These are phyloP conservation scores for Penicillium verrucosum DNA, from an alignment of 2,329 filamentous ascomycete species.

Conservation along the genomic window DNA sequence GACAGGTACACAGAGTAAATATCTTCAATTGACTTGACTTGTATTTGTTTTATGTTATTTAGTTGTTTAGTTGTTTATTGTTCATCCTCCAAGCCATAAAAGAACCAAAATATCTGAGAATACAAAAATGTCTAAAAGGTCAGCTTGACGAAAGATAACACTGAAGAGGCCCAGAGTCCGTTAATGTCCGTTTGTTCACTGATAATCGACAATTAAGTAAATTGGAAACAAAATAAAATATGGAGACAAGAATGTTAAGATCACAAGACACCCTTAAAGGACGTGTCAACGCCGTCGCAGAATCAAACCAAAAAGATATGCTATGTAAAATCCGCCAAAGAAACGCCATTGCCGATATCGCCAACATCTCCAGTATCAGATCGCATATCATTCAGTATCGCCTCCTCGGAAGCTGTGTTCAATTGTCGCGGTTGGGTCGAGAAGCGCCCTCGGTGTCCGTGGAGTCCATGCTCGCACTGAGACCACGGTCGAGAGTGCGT, in stretches of 20 bases:
- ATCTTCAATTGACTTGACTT: background rate
- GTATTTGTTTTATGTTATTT: background rate
- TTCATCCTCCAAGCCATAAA: background rate
- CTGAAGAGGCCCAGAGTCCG: background rate
- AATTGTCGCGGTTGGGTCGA: constrained; percentile 8
- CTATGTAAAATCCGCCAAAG: background rate
- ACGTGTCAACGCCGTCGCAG: background rate
- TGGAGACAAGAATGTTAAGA: constrained; percentile 7
- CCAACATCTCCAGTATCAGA: background rate
- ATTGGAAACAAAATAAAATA: background rate
- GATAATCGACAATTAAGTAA: background rate
- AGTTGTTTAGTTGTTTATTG: background rate
- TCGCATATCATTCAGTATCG: background rate
- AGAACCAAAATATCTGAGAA: background rate
- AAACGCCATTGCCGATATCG: constrained; percentile 1
- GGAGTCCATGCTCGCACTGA: constrained; percentile 25
- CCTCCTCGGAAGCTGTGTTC: background rate
- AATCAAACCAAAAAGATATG: constrained; percentile 1
- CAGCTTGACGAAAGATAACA: background rate
- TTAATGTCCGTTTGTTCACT: background rate
- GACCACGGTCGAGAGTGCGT: constrained; percentile 47
- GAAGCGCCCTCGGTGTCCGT: constrained; percentile 21
- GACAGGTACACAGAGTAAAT: background rate
- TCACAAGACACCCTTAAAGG: background rate
- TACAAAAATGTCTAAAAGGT: background rate